These are phyloP conservation scores for Trichoderma simmonsii DNA, from an alignment of 2,329 filamentous ascomycete species.

Conservation along the genomic window DNA sequence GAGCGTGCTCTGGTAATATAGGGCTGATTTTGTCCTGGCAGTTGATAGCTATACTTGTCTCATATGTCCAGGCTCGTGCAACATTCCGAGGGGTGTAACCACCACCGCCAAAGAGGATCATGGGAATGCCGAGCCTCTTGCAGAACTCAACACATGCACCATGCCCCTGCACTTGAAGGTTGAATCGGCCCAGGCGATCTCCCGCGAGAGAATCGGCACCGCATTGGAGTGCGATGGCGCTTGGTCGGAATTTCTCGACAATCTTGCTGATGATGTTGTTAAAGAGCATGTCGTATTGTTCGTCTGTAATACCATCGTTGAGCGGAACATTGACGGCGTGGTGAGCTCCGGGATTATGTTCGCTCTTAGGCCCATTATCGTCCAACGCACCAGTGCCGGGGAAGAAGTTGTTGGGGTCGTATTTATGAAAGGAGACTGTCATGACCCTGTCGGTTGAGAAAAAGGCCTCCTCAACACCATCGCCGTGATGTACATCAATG, in stretches of 20 bases:
- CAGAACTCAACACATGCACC: constrained; percentile 87
- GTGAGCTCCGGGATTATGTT: constrained; percentile 82
- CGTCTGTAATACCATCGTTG: constrained; percentile 86
- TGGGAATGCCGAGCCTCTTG: constrained; percentile 74
- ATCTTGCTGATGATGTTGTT: constrained; percentile 74
- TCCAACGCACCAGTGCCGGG: constrained; percentile 86
- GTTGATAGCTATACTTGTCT: constrained; percentile 85
- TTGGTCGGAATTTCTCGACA: constrained; percentile 79
- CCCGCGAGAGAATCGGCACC: constrained; percentile 93
- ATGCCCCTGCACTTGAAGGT: constrained; percentile 92
- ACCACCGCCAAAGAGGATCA: constrained; percentile 89
- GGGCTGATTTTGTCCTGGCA: constrained; percentile 67
- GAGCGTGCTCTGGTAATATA: constrained; percentile 73
- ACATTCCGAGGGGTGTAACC: constrained; percentile 97
- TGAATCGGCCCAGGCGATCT: constrained; percentile 91
- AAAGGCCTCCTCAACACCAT: constrained; percentile 88
- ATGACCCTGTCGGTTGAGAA: constrained; percentile 86
- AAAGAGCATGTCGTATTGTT: constrained; percentile 84
- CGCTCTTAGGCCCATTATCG: constrained; percentile 78
- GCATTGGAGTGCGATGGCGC: constrained; percentile 90
- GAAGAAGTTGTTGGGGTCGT: constrained; percentile 79
- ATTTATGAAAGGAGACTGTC: constrained; percentile 96
- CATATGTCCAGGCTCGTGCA: constrained; percentile 92
- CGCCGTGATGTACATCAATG: constrained; percentile 88
- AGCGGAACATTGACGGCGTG: constrained; percentile 89